A percentile compares a stretch with the other conserved stretches of the same genome.
Conservation (phyloP, 2,329 filamentous ascomycete species). For the Stachybotrys chlorohalonatus region DNA sequence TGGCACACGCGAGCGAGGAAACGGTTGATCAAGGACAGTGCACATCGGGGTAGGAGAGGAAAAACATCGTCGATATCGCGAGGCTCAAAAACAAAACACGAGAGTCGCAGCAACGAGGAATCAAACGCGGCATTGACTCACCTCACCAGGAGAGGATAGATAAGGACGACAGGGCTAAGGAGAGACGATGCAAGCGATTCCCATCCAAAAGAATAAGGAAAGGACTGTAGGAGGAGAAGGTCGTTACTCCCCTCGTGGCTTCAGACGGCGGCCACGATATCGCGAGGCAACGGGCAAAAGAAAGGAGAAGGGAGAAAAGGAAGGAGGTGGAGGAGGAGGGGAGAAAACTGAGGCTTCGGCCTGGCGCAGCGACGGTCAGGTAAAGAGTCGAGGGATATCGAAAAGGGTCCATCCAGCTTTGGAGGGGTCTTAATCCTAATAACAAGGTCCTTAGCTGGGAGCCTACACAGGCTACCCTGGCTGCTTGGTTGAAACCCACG, state of each 20-base stretch:
- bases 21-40: background rate
- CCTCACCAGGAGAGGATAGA: background rate
- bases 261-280: background rate
- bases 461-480: background rate
- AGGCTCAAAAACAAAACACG: background rate
- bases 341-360: background rate
- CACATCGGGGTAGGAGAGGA: background rate
- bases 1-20: background rate
- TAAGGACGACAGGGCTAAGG: background rate
- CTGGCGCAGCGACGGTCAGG: background rate
- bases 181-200: background rate
- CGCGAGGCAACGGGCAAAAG: background rate
- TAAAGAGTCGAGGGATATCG: background rate
- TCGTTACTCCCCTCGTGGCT: background rate
- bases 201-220: background rate
- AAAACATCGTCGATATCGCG: background rate
- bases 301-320: background rate
- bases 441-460: constrained; percentile 1
- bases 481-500: background rate
- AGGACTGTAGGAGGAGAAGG: background rate
- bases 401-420: constrained; percentile 1
- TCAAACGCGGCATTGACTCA: background rate
- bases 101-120: background rate
- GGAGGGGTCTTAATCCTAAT: constrained; percentile 2
- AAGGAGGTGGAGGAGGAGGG: background rate